A percentile compares a stretch with the other conserved stretches of the same genome.
These are phyloP conservation scores for Gamarada debralockiae DNA, from an alignment of 495 filamentous ascomycete genomes.

Conservation along the genomic window DNA sequence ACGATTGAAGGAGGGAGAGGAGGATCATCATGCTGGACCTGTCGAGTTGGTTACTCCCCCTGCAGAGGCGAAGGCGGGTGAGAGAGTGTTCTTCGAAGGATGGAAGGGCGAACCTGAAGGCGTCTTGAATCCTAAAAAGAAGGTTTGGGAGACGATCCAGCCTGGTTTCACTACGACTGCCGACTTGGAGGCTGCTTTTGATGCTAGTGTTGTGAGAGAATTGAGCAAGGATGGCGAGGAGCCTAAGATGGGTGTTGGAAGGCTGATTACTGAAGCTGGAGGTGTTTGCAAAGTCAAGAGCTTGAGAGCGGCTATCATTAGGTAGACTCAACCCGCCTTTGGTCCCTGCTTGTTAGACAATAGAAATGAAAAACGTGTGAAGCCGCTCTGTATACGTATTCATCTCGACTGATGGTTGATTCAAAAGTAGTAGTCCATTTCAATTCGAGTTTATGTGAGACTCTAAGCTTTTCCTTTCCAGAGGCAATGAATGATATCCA, in stretches of 20 bases:
- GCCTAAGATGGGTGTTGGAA: constrained; percentile 58
- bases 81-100: constrained; percentile 88
- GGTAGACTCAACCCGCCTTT: constrained; percentile 7
- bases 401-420: no score
- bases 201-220: constrained; percentile 57
- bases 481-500: constrained; percentile 9
- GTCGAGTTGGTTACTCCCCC: constrained; percentile 92
- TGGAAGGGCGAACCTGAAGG: constrained; percentile 91
- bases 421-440: no score
- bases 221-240: constrained; percentile 52
- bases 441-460: not conserved
- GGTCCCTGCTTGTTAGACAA: no score
- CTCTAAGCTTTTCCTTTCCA: constrained; percentile 4
- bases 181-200: constrained; percentile 73
- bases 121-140: constrained; percentile 97
- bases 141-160: constrained; percentile 95
- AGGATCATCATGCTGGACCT: constrained; percentile 80
- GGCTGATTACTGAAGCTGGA: constrained; percentile 66
- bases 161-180: constrained; percentile 88
- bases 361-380: no score
- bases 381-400: no score
- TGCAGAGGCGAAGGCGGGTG: constrained; percentile 70
- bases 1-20: constrained; percentile 67
- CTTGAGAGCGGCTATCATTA: constrained; percentile 32
- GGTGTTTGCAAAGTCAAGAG: constrained; percentile 71